A percentile compares a stretch with the other conserved stretches of the same genome.
These are phyloP conservation scores for Russula compacta DNA, from an alignment of 768 basidiomycete species.

Conservation along the genomic window DNA sequence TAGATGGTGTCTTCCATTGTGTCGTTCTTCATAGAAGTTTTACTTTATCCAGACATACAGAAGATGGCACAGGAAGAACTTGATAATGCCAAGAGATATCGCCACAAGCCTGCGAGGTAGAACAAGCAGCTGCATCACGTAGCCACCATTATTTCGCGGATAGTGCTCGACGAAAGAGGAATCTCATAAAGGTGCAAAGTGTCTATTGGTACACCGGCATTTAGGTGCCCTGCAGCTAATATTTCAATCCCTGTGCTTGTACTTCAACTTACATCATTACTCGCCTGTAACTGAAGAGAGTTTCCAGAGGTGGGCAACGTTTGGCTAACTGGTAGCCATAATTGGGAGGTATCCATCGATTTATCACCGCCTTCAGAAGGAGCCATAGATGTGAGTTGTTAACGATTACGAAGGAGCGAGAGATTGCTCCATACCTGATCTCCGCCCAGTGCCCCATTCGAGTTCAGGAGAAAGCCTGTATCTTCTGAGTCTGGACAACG, in stretches of 20 bases:
- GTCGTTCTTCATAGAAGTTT: neutral
- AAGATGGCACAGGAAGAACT: neutral
- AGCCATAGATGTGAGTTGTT: neutral
- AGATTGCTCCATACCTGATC: neutral
- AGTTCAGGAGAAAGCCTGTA: slow-evolving; percentile 6
- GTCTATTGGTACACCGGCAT: neutral
- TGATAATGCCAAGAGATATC: neutral
- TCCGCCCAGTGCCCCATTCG: neutral
- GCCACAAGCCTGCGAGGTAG: too few species aligned
- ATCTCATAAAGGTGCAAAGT: neutral
- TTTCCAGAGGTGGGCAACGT: neutral
- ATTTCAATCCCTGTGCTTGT: neutral
- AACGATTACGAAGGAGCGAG: neutral
- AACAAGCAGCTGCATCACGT: too few species aligned
- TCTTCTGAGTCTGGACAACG: neutral
- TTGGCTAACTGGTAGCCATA: neutral
- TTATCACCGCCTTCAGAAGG: neutral
- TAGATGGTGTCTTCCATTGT: neutral
- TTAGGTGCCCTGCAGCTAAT: neutral
- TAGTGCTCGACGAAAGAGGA: too few species aligned
- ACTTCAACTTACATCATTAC: neutral
- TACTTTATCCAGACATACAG: neutral
- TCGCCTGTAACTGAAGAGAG: slow-evolving; percentile 2
- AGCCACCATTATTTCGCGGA: too few species aligned
- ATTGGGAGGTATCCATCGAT: neutral